Base-by-base conservation (phyloP, 1,284 basidiomycete genomes). In the Papiliotrema fonsecae region DNA sequence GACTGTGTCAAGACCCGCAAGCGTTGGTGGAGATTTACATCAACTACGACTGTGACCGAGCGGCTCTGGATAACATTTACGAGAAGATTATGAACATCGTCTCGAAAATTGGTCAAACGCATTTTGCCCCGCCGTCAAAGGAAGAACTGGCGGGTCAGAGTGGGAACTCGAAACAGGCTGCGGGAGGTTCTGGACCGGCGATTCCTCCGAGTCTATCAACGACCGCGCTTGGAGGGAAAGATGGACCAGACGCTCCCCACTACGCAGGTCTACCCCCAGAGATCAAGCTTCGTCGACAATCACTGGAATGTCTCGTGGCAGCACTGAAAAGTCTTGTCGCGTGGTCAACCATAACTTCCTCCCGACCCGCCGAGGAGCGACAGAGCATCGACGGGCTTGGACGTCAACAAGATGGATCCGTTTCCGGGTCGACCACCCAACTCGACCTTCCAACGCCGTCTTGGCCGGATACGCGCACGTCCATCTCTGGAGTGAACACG, bases 11-110 rank as follows among this genome's bases (percentile, higher is more conserved):
- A 69, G 92, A 97, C 64, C 91, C 93, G 1, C 93, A 97, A 70
- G 91, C 92, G 6, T 77, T 97, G 16, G 93, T 97, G 22, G 93
- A 97, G 70, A 84, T 97, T 50, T 97, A 97, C 75, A 83, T 97
- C 71, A 97, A 97, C 73, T 97, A 97, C 67, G 93, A 97, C 64
- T 97, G 93, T 67, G 93, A 97, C 67, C 83, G 88, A 55, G 84
- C 89, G 48, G 88, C 91, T 4, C 80, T 81, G 6, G 93, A 94
- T 65, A 97, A 97, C 73, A 93, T 97, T 50, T 97, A 97, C 70
- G 93, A 97, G 66, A 87, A 89, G 64, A 76, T 96, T 46, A 91
- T 96, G 79, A 94, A 94, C 72, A 87, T 93, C 56, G 82, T 96
- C 57, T 92, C 91, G 14, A 94, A 92, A 75, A 83, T 94, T 54